A percentile compares a stretch with the other conserved stretches of the same genome.
These are phyloP conservation scores for Chlorella sp. DNA, from an alignment of 139 green algal species.

Conservation along the genomic window DNA sequence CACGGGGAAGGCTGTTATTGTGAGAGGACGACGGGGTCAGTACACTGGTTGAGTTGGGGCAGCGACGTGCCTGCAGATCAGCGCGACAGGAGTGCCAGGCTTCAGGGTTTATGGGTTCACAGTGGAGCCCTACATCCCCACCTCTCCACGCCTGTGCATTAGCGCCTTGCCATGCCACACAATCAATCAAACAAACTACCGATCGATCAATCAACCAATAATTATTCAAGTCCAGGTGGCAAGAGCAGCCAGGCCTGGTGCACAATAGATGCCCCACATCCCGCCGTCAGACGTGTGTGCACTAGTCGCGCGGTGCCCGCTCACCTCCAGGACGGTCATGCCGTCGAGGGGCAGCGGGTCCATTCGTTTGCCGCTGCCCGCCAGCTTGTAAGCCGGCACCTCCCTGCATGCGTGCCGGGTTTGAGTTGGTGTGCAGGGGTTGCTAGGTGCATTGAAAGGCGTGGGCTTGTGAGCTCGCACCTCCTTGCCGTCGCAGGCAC, in stretches of 20 bases:
- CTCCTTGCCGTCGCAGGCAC: not conserved
- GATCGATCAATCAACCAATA: too few species aligned
- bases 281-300: not conserved
- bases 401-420: not conserved
- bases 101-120: too few species aligned
- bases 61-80: not conserved
- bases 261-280: too few species aligned
- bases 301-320: not conserved
- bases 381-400: conserved; percentile 1
- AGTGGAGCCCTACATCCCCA: too few species aligned
- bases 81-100: not conserved
- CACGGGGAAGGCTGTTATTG: not conserved
- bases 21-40: not conserved
- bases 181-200: too few species aligned
- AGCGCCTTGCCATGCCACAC: too few species aligned
- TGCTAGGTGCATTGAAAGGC: not conserved
- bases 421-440: too few species aligned
- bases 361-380: conserved; percentile 10
- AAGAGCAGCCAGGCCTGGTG: not conserved
- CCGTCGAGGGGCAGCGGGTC: not conserved
- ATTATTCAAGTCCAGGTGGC: not conserved
- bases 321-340: conserved; percentile 1
- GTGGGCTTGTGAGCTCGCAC: not conserved
- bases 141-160: too few species aligned
- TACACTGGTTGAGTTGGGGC: too few species aligned